Base-by-base conservation (phyloP, 202 grass and related monocot species). In the Alloteropsis angusta region DNA sequence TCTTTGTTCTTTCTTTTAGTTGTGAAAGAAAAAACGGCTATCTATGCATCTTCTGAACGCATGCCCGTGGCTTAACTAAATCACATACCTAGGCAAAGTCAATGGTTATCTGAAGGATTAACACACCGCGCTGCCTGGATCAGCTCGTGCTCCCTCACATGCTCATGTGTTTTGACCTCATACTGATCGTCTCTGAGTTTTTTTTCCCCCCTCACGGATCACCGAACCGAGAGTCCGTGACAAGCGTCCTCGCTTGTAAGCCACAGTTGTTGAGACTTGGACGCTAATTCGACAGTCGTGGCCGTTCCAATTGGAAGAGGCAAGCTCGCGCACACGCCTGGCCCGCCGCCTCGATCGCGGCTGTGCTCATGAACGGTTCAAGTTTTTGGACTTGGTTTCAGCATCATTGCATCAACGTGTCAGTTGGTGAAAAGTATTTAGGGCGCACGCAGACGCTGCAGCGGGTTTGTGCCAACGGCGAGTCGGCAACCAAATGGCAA, bases 221-320 rank as follows among this genome's bases (percentile, higher is more conserved):
- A 9, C 34, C 19, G 58, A 57, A 77, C 47, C n/a, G n/a, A n/a
- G n/a, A n/a, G n/a, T n/a, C n/a, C 65, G 13, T 72, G 58, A 38
- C 49, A 73, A 15, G 19, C 71, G 4, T 42, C 80, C 18, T 67
- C 18, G 59, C 49, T 52, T 75, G 26, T 14, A 80, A 70, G 75
- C 26, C 11, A 25, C 7, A 64, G 55, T 76, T 65, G 76, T 58
- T 80, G 46, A 71, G 25, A 55, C 75, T 71, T 80, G 16, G 64
- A 84, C 49, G 86, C 71, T 9, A 65, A 43, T 54, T 79, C 68
- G 26, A 46, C 35, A 55, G 32, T 9, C 48, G 76, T 30, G 85
- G 80, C 80, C 75, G 36, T 45, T 87, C 80, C 75, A 68, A 53
- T 68, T 3, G 14, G 1, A 6, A 28, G 45, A 69, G 42, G 6